These are phyloP conservation scores for Leccinum disarticulatum DNA, from an alignment of 768 basidiomycete species.

Conservation along the genomic window DNA sequence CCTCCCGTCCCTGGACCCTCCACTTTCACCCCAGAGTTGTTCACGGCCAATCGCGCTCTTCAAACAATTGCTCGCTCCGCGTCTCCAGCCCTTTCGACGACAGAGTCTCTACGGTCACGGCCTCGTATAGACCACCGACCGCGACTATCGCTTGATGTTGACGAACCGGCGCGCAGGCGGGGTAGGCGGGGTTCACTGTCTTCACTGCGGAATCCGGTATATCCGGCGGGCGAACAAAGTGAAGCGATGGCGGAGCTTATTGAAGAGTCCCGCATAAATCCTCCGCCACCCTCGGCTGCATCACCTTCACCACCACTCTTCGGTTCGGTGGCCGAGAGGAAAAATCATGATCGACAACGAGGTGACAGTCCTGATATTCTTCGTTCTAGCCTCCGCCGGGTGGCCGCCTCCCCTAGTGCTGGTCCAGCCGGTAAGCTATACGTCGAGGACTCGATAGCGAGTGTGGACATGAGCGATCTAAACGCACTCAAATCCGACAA, in stretches of 20 bases:
- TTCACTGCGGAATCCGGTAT: slow-evolving; percentile 27
- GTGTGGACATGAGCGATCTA: slow-evolving; percentile 34
- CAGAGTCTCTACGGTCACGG: slow-evolving; percentile 18
- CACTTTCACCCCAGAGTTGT: slow-evolving; percentile 48
- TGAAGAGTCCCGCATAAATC: neutral
- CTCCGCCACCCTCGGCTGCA: neutral
- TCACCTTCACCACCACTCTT: slow-evolving; percentile 6
- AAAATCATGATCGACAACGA: slow-evolving; percentile 8
- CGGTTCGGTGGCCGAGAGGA: slow-evolving; percentile 9
- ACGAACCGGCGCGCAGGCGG: slow-evolving; percentile 16
- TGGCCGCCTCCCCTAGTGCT: neutral
- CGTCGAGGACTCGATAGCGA: slow-evolving; percentile 28
- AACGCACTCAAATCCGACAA: slow-evolving; percentile 30
- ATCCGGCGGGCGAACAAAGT: slow-evolving; percentile 10
- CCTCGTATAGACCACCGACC: slow-evolving; percentile 19
- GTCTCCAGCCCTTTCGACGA: slow-evolving; percentile 25
- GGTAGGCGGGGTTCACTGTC: slow-evolving; percentile 30
- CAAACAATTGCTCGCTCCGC: slow-evolving; percentile 21
- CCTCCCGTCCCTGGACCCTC: slow-evolving; percentile 69
- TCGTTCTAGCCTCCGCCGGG: slow-evolving; percentile 19
- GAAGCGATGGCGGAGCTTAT: slow-evolving; percentile 18
- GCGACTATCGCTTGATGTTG: slow-evolving; percentile 16
- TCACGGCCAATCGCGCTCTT: slow-evolving; percentile 40
- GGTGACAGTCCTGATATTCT: slow-evolving; percentile 24
- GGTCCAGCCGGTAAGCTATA: slow-evolving; percentile 4